Conservation (phyloP, 2,329 filamentous ascomycete genomes). For the Cordyceps fumosorosea region DNA sequence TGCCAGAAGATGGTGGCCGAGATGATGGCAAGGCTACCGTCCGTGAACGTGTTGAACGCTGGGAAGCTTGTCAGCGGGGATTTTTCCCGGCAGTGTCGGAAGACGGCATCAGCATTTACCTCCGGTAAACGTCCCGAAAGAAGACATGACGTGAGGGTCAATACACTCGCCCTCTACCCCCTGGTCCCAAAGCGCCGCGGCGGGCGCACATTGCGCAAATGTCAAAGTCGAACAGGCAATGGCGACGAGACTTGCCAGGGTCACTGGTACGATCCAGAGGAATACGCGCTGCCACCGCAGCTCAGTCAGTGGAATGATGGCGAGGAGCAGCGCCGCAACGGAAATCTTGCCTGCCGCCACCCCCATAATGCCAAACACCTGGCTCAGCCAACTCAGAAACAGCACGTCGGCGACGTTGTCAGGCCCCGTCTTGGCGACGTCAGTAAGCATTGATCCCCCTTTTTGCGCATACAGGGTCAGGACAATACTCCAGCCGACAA, state of each 20-base stretch:
- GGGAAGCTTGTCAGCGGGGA: not conserved
- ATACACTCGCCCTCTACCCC: slow-evolving; percentile 17
- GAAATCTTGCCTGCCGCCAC: slow-evolving; percentile 19
- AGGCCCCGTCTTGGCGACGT: slow-evolving; percentile 15
- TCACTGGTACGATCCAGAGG: slow-evolving; percentile 18
- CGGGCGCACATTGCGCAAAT: slow-evolving; percentile 19
- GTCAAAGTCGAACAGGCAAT: slow-evolving; percentile 18
- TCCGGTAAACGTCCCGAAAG: slow-evolving; percentile 18
- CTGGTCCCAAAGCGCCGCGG: slow-evolving; percentile 17
- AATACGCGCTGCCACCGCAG: slow-evolving; percentile 18
- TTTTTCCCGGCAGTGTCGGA: too few relatives aligned
- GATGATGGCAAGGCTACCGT: slow-evolving; percentile 19
- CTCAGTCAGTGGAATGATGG: slow-evolving; percentile 17
- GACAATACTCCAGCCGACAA: slow-evolving; percentile 17
- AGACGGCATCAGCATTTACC: slow-evolving; percentile 9
- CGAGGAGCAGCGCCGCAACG: slow-evolving; percentile 17
- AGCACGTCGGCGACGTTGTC: slow-evolving; percentile 18
- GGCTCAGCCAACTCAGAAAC: slow-evolving; percentile 19
- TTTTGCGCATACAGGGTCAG: slow-evolving; percentile 17
- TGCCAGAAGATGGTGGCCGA: slow-evolving; percentile 50
- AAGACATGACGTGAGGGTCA: slow-evolving; percentile 16
- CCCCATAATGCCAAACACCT: slow-evolving; percentile 18
- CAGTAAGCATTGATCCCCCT: slow-evolving; percentile 16
- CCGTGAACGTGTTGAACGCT: slow-evolving; percentile 20
- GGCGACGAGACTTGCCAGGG: slow-evolving; percentile 15